phyloP scores from a whole-genome alignment of 2,329 filamentous ascomycete species.

The Penicillium sp. region DNA sequence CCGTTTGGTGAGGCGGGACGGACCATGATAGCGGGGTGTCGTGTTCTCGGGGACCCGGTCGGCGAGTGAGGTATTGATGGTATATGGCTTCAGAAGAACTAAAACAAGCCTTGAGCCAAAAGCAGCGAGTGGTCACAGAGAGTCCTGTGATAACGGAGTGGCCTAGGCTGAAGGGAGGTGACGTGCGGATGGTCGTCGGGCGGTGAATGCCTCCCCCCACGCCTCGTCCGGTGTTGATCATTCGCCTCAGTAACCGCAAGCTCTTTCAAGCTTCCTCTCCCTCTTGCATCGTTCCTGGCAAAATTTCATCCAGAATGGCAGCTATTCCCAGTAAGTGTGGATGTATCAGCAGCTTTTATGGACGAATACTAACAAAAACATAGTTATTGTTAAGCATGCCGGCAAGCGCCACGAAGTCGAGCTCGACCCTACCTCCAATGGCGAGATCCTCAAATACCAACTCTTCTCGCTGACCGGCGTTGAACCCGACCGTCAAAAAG shows the following conservation, averaged over 20 bases:
- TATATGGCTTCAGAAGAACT: background rate
- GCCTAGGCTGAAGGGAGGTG: conserved; percentile 20
- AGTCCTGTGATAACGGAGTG: conserved; percentile 13
- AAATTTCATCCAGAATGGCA: conserved; percentile 47
- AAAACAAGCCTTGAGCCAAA: background rate
- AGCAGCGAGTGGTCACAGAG: background rate
- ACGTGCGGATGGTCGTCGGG: conserved; percentile 31
- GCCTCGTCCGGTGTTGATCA: conserved; percentile 24
- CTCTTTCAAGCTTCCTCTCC: conserved; percentile 9
- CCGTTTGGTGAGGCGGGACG: conserved; percentile 12
- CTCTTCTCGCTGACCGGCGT: conserved; percentile 94
- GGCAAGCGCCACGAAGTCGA: conserved; percentile 96
- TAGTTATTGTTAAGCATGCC: conserved; percentile 91
- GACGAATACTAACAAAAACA: conserved; percentile 23
- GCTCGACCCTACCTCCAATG: conserved; percentile 78
- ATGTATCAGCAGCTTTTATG: background rate
- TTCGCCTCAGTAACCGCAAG: conserved; percentile 10
- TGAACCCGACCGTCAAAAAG: conserved; percentile 94
- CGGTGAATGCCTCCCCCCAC: conserved; percentile 34
- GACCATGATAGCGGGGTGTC: conserved; percentile 31
- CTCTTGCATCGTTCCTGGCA: conserved; percentile 4
- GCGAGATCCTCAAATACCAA: conserved; percentile 94
- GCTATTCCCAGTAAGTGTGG: conserved; percentile 55
- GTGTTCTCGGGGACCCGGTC: background rate
- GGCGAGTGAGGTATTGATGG: background rate